A percentile compares a stretch with the other conserved stretches of the same genome.
Conservation (phyloP, 306 rosid genomes). For the Dryas alaskensis region DNA sequence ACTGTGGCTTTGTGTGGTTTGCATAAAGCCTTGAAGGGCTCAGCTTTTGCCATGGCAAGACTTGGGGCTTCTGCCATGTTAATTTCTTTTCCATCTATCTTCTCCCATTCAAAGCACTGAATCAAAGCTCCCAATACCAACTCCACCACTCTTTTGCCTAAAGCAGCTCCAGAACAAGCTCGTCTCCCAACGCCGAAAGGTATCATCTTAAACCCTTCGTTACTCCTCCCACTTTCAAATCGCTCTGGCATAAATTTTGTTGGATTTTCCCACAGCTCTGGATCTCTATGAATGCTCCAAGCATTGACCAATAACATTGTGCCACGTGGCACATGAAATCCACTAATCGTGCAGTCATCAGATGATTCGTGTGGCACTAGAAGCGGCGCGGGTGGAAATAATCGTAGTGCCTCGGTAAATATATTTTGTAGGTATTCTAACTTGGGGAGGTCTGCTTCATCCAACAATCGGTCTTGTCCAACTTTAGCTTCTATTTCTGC, state of each 20-base stretch:
- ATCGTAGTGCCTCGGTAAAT: conserved; percentile 22
- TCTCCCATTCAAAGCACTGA: conserved; percentile 35
- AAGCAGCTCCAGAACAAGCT: conserved; percentile 37
- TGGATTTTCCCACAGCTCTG: conserved; percentile 19
- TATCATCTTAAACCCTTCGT: conserved; percentile 11
- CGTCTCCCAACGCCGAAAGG: conserved; percentile 48
- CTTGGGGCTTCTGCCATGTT: conserved; percentile 27
- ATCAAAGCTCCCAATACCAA: conserved; percentile 19
- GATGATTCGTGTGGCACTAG: conserved; percentile 31
- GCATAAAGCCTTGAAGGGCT: conserved; percentile 33
- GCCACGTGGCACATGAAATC: conserved; percentile 15
- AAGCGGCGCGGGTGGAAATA: conserved; percentile 31
- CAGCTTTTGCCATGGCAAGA: conserved; percentile 14
- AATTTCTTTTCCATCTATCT: conserved; percentile 6
- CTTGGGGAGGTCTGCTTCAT: conserved; percentile 27
- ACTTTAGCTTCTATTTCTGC: conserved; percentile 28
- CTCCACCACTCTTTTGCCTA: conserved; percentile 29
- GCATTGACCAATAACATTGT: conserved; percentile 27
- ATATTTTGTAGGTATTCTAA: conserved; percentile 36
- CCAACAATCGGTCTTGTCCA: conserved; percentile 19
- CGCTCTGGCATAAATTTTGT: conserved; percentile 24
- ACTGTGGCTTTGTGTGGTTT: background rate
- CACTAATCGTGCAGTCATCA: conserved; percentile 10
- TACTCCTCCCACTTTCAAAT: conserved; percentile 3
- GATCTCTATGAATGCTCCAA: conserved; percentile 31